Conservation (phyloP, 2,329 filamentous ascomycete species). For the Penicillium sp. region DNA sequence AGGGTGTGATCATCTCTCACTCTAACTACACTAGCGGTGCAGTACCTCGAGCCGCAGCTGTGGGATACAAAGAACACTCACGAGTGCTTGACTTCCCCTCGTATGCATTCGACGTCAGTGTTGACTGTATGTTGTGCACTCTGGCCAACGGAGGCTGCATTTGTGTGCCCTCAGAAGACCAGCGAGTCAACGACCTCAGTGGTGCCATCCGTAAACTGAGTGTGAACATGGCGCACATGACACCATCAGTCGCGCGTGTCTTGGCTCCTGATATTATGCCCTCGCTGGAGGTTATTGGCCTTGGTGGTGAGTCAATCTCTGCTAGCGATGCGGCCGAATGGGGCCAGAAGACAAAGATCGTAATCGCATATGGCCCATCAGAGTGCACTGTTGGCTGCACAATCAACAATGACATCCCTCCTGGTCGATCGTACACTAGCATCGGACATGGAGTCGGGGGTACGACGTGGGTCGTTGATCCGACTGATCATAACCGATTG, state of each 20-base stretch:
- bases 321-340: conserved; percentile 32
- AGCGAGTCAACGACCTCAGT: conserved; percentile 44
- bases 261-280: conserved; percentile 37
- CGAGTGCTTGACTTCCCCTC: conserved; percentile 43
- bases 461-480: conserved; percentile 23
- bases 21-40: conserved; percentile 52
- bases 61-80: conserved; percentile 46
- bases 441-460: conserved; percentile 4
- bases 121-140: conserved; percentile 36
- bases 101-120: conserved; percentile 46
- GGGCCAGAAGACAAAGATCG: conserved; percentile 25
- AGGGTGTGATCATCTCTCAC: conserved; percentile 59
- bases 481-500: conserved; percentile 24
- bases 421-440: background rate
- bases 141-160: conserved; percentile 43
- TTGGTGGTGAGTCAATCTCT: conserved; percentile 37
- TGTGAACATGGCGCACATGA: conserved; percentile 54
- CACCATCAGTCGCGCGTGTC: conserved; percentile 49
- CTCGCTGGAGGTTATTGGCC: conserved; percentile 30
- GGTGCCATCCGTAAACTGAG: conserved; percentile 35
- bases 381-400: conserved; percentile 19
- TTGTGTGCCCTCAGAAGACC: conserved; percentile 44
- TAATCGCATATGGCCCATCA: conserved; percentile 21
- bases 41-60: conserved; percentile 45
- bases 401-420: conserved; percentile 3